phyloP scores from a whole-genome alignment of 495 filamentous ascomycete species.

The Xylaria castorea region DNA sequence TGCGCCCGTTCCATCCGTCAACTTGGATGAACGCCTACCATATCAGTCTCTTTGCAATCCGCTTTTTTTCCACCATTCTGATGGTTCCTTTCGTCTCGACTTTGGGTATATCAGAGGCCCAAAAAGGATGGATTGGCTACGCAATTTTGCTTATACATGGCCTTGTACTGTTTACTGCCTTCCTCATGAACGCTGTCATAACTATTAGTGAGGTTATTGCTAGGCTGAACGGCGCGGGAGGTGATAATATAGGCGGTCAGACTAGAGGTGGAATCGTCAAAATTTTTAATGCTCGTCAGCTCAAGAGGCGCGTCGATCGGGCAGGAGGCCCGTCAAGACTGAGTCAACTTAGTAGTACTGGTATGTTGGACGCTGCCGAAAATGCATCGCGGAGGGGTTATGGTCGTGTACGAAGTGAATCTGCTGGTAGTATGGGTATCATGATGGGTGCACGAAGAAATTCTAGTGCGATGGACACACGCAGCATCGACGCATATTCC shows the following conservation, averaged over 20 bases:
- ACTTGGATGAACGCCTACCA: conserved; percentile 99
- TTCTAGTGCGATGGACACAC: conserved; percentile 51
- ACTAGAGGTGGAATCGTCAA: conserved; percentile 88
- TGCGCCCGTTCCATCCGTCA: conserved; percentile 85
- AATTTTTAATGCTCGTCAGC: conserved; percentile 91
- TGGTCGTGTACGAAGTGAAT: conserved; percentile 78
- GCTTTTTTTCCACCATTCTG: conserved; percentile 79
- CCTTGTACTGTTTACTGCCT: conserved; percentile 87
- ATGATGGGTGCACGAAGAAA: conserved; percentile 60
- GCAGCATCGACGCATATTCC: conserved; percentile 50
- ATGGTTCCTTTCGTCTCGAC: conserved; percentile 88
- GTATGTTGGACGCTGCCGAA: conserved; percentile 72
- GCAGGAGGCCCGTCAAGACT: conserved; percentile 67
- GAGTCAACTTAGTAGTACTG: conserved; percentile 80
- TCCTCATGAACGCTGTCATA: conserved; percentile 90
- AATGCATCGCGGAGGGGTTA: conserved; percentile 71
- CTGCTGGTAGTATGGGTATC: conserved; percentile 77
- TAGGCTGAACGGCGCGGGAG: conserved; percentile 79
- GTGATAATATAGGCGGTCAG: conserved; percentile 70
- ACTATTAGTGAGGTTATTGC: conserved; percentile 88
- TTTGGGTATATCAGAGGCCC: conserved; percentile 73
- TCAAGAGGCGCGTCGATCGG: conserved; percentile 75
- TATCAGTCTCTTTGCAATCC: conserved; percentile 77
- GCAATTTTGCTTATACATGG: conserved; percentile 86
- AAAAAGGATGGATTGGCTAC: conserved; percentile 95